These are phyloP conservation scores for Penicillium alfredii DNA, from an alignment of 495 filamentous ascomycete species.

Conservation along the genomic window DNA sequence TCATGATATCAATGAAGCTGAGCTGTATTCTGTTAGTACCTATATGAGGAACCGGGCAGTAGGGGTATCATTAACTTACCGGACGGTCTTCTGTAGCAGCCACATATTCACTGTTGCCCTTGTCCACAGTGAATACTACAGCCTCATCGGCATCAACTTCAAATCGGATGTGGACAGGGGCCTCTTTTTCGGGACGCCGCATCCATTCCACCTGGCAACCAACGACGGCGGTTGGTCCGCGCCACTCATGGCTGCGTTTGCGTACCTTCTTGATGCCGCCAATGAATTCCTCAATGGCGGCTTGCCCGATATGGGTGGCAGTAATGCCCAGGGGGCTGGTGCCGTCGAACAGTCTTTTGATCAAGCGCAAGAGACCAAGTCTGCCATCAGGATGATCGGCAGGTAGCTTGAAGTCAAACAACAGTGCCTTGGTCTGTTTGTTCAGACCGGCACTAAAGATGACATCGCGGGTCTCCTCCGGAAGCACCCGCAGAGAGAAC, in stretches of 20 bases:
- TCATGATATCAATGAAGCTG: constrained; percentile 5
- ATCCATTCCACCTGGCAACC: constrained; percentile 6
- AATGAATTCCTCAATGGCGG: too few species aligned
- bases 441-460: too few species aligned
- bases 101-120: too few species aligned
- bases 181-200: background rate
- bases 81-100: too few species aligned
- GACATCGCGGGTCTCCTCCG: too few species aligned
- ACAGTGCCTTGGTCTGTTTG: background rate
- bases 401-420: constrained; percentile 2
- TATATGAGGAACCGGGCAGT: too few species aligned
- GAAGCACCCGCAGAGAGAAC: too few species aligned
- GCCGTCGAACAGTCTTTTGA: background rate
- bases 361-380: background rate
- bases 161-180: background rate
- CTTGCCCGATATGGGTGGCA: too few species aligned
- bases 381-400: constrained; percentile 4
- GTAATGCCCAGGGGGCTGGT: too few species aligned
- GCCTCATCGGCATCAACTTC: constrained; percentile 1
- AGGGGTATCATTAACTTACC: too few species aligned
- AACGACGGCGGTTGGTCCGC: background rate
- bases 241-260: background rate
- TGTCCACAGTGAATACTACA: constrained; percentile 2
- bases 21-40: constrained; percentile 2
- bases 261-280: too few species aligned